Conservation (phyloP, 495 filamentous ascomycete species). For the Saxophila tyrrhenica region DNA sequence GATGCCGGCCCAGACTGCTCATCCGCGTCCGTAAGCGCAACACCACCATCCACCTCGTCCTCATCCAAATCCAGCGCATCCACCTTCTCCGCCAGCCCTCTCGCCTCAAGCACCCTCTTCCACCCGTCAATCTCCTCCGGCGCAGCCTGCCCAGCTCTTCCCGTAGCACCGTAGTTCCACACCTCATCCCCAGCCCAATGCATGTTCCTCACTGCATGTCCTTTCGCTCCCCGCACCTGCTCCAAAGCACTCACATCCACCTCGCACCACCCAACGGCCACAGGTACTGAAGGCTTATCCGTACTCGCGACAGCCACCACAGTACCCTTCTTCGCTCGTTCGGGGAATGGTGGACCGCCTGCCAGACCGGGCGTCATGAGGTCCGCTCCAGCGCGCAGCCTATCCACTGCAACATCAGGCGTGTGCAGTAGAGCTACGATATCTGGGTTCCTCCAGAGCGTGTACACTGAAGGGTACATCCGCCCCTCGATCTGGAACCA, state of each 20-base stretch:
- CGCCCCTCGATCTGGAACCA: slow-evolving; percentile 60
- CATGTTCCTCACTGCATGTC: slow-evolving; percentile 53
- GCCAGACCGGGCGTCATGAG: slow-evolving; percentile 67
- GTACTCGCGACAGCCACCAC: slow-evolving; percentile 56
- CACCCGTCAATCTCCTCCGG: slow-evolving; percentile 31
- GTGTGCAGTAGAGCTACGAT: slow-evolving; percentile 56
- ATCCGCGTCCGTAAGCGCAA: slow-evolving; percentile 17
- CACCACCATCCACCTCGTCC: slow-evolving; percentile 34
- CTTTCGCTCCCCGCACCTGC: slow-evolving; percentile 52
- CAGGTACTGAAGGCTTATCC: slow-evolving; percentile 48
- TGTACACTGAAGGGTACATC: slow-evolving; percentile 55
- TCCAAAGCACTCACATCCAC: slow-evolving; percentile 50
- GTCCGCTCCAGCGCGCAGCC: slow-evolving; percentile 54
- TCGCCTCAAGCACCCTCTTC: slow-evolving; percentile 18
- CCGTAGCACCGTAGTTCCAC: slow-evolving; percentile 51
- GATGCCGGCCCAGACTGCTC: not conserved
- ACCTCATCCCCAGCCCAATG: slow-evolving; percentile 70
- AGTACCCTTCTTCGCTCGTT: slow-evolving; percentile 47
- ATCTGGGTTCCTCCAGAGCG: slow-evolving; percentile 53
- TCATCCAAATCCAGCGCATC: slow-evolving; percentile 26
- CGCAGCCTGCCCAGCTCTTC: slow-evolving; percentile 36
- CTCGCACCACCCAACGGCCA: slow-evolving; percentile 56
- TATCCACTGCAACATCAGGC: slow-evolving; percentile 48
- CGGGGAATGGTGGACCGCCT: slow-evolving; percentile 57
- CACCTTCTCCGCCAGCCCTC: slow-evolving; percentile 17